Evolutionary conservation across 768 basidiomycete genomes (phyloP), one percentile per base, ranked within the genome.

Genomic region (Tricholoma terreum): DNA sequence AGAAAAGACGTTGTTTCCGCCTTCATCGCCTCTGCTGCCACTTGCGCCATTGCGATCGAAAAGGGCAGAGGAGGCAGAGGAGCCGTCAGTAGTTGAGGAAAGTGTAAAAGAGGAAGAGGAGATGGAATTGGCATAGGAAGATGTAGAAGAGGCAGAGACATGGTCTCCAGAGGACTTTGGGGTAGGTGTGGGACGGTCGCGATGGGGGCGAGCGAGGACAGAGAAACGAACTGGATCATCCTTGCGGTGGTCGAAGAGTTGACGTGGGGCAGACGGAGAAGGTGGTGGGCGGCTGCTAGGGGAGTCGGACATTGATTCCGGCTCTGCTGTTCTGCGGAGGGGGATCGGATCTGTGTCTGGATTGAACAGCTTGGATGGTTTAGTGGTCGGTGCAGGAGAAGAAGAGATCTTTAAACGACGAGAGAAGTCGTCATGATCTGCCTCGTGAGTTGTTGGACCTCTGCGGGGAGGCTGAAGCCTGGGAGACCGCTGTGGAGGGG

Each of bases 211-310:
- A 4, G 83, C 75, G 34, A 84, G 79, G 33, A 86, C 81, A 36
- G 84, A 76, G 72, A 98, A 98, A 10, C 89, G 83, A 31, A 94
- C 83, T 0, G 97, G 93, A 69, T 98, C 92, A 69, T 98, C 91
- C 65, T 92, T 86, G 36, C 90, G 81, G 58, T 90, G 92, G 67
- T 98, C 94, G 57, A 94, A 95, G 0, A 97, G 82, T 59, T 89
- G 89, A 40, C 85, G 74, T 6, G 71, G 65, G 62, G 11, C 66
- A 71, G 52, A 34, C 70, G 67, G 10, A 71, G 61, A 33, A 71
- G 50, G 35, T 70, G 64, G 17, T 71, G 71, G 31, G 69, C 14
- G 75, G 74, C 75, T 81, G 52, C 80, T 77, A 17, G 79, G 77
- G 19, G 76, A 74, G 55, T 90, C 90, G 0, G 86, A 85, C 62